A percentile compares a stretch with the other conserved stretches of the same genome.
Evolutionary conservation across 176 grass and related monocot genomes (phyloP).

Genomic region (Lolium rigidum): DNA sequence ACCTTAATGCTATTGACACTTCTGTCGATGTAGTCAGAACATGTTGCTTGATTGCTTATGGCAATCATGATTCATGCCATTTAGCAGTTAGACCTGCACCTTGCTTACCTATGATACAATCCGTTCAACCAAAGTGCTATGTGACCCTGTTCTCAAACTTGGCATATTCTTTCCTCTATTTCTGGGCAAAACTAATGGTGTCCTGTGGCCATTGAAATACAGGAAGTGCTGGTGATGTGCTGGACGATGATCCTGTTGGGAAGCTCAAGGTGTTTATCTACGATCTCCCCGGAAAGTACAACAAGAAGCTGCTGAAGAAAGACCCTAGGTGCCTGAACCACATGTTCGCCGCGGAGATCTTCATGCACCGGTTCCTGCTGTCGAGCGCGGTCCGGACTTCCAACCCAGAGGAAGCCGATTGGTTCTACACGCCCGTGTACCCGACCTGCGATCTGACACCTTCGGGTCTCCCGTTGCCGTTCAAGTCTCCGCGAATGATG

Average conservation of each 20-base stretch:
- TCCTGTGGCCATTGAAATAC: constrained; percentile 41
- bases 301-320: constrained; percentile 79
- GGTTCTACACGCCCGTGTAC: constrained; percentile 92
- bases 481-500: constrained; percentile 90
- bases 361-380: constrained; percentile 88
- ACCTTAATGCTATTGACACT: neutral
- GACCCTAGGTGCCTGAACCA: constrained; percentile 89
- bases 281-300: constrained; percentile 87
- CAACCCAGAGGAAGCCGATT: constrained; percentile 82
- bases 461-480: constrained; percentile 75
- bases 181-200: constrained; percentile 33
- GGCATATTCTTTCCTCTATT: constrained; percentile 42
- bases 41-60: neutral
- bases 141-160: constrained; percentile 29
- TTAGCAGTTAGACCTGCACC: constrained; percentile 12
- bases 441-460: constrained; percentile 83
- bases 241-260: constrained; percentile 86
- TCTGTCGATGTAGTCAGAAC: neutral
- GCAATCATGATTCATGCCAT: neutral
- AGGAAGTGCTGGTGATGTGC: constrained; percentile 87
- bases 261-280: constrained; percentile 89
- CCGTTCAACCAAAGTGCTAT: constrained; percentile 21
- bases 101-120: constrained; percentile 29
- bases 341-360: constrained; percentile 94
- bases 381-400: constrained; percentile 78